Base-by-base conservation (phyloP, 2,329 filamentous ascomycete genomes). In the Ophiosphaerella herpotricha region DNA sequence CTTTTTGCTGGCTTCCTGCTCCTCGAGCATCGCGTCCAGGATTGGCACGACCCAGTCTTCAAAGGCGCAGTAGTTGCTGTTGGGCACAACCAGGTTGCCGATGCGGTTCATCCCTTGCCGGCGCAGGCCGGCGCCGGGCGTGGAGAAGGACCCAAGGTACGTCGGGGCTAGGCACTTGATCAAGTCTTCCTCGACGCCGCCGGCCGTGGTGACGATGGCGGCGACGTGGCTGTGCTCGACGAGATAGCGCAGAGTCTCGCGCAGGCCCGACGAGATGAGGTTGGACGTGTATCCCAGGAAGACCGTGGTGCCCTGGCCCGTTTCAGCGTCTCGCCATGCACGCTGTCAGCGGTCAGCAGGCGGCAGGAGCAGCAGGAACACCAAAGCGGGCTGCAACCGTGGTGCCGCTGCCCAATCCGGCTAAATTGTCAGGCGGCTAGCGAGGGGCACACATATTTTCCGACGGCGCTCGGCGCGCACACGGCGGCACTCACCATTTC, bases 231-330 rank as follows among this genome's bases (percentile, higher is more conserved):
- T 87, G 77, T 99, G 91, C 77, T 97, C 84, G 38, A 95, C 92
- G 1, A 99, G 84, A 78, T 91, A 99, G 48, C 94, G 89, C 58
- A 99, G 80, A 32, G 92, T 92, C 60, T 96, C 92, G 46, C 94
- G 85, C 26, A 99, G 83, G 7, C 94, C 94, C 3, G 93, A 99
- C 0, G 94, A 97, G 67, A 99, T 97, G 63, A 99, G 82, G 72
- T 99, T 99, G 43, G 91, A 96, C 8, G 94, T 99, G 77, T 97
- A 99, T 49, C 94, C 94, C 7, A 99, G 84, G 75, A 99, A 97
- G 63, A 99, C 93, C 52, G 94, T 97, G 14, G 94, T 94, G 65
- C 84, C 84, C 23, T 88, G 85, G 12, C 84, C 85, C 1, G 89
- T 89, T 67, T 92, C 89, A 1, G 90, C 85, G 70, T 96, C 89